Evolutionary conservation across 2,329 filamentous ascomycete species (phyloP).

Genomic region (Exserohilum turcica): DNA sequence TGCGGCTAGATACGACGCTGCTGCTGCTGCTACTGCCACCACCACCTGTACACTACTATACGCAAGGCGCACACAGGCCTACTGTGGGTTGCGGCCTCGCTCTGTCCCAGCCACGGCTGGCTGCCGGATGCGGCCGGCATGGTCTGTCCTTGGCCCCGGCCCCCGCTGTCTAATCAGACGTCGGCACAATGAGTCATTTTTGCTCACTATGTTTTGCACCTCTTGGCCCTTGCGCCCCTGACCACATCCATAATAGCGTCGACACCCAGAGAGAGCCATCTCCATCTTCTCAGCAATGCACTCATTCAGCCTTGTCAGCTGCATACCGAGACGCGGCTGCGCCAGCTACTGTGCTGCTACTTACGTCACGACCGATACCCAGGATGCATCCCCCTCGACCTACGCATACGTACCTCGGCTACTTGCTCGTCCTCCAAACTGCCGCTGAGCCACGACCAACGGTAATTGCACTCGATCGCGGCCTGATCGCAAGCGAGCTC

Average conservation of each 20-base stretch:
- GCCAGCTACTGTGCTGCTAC: not conserved
- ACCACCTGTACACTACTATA: no score
- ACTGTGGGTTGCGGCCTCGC: not conserved
- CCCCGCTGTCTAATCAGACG: constrained; percentile 7
- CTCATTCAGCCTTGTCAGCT: not conserved
- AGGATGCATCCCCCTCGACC: not conserved
- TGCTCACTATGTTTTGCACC: constrained; percentile 13
- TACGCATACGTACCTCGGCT: no score
- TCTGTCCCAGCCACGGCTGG: not conserved
- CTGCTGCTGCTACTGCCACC: not conserved
- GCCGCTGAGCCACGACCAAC: not conserved
- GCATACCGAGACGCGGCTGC: not conserved
- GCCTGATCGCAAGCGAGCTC: not conserved
- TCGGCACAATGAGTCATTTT: constrained; percentile 23
- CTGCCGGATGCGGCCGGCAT: not conserved
- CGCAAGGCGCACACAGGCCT: no score
- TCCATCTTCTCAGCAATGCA: not conserved
- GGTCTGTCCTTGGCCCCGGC: not conserved
- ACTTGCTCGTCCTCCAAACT: not conserved
- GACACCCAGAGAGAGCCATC: not conserved
- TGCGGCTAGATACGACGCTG: not conserved
- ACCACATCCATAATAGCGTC: not conserved
- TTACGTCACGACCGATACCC: not conserved
- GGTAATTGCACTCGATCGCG: not conserved
- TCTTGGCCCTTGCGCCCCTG: constrained; percentile 3